Conservation (phyloP, 768 basidiomycete species). For the Neoboletus subvelutipes region DNA sequence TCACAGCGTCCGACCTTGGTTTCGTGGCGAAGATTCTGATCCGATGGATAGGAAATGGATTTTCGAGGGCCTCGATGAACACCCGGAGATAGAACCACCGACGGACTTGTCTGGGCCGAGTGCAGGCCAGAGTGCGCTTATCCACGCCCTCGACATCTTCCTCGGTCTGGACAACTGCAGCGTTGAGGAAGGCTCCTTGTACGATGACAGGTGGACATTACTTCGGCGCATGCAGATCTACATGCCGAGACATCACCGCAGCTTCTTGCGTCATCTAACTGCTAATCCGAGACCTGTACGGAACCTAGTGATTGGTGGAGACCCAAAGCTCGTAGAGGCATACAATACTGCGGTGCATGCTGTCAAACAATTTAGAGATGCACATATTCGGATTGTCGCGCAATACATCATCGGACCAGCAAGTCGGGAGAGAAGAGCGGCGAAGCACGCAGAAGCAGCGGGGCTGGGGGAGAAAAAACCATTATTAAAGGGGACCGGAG, state of each 20-base stretch:
- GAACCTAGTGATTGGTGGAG: conserved; percentile 40
- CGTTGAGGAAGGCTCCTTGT: conserved; percentile 11
- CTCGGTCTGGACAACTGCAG: conserved; percentile 58
- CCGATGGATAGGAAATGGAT: conserved; percentile 45
- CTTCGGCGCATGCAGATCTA: conserved; percentile 75
- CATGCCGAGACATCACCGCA: conserved; percentile 80
- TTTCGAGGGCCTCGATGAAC: conserved; percentile 59
- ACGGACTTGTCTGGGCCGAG: conserved; percentile 71
- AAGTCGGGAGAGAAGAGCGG: conserved; percentile 14
- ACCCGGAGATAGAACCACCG: conserved; percentile 42
- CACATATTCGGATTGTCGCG: conserved; percentile 73
- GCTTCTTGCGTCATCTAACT: conserved; percentile 70
- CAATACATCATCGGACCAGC: conserved; percentile 78
- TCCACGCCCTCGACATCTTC: conserved; percentile 73
- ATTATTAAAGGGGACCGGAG: conserved; percentile 70
- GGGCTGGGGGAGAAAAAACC: conserved; percentile 21
- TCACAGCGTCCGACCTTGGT: conserved; percentile 75
- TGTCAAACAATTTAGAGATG: conserved; percentile 71
- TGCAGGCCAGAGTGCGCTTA: conserved; percentile 78
- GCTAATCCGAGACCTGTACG: conserved; percentile 61
- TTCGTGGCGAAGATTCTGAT: conserved; percentile 66
- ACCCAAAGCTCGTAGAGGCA: conserved; percentile 42
- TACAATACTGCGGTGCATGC: conserved; percentile 67
- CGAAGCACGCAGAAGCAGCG: conserved; percentile 3
- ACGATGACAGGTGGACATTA: conserved; percentile 39